phyloP scores from a whole-genome alignment of 345 rosid species.

The Lepidium africanum region DNA sequence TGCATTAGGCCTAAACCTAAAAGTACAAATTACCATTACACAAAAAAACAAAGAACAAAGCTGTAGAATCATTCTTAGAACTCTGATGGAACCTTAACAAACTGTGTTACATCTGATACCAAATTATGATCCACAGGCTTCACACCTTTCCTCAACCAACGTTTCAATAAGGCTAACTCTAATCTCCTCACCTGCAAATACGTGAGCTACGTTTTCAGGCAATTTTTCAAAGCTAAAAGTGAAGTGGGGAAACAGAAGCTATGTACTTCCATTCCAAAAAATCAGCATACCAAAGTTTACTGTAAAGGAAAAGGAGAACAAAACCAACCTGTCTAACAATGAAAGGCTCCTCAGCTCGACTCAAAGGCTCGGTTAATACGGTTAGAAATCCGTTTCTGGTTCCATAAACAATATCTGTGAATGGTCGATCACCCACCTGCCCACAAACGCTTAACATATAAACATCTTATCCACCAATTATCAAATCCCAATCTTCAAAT shows the following conservation, averaged over 20 bases:
- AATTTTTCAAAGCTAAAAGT: background rate
- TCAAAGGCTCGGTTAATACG: conserved; percentile 67
- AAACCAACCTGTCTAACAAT: conserved; percentile 86
- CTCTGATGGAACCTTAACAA: conserved; percentile 49
- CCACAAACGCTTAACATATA: conserved; percentile 11
- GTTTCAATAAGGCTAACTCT: conserved; percentile 47
- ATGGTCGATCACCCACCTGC: conserved; percentile 96
- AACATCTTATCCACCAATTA: background rate
- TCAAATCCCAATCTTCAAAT: background rate
- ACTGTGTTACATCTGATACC: conserved; percentile 47
- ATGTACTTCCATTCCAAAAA: background rate
- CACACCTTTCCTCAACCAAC: conserved; percentile 61
- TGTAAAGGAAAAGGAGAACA: background rate
- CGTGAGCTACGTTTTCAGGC: background rate
- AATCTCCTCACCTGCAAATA: conserved; percentile 77
- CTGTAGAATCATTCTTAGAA: conserved; percentile 24
- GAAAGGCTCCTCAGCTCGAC: conserved; percentile 77
- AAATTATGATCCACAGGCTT: conserved; percentile 56
- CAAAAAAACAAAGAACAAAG: background rate
- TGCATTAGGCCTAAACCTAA: conserved; percentile 26
- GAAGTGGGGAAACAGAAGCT: background rate
- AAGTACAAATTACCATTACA: conserved; percentile 5
- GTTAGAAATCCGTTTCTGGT: conserved; percentile 84
- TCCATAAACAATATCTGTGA: conserved; percentile 85
- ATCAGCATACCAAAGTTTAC: background rate